Evolutionary conservation across 768 basidiomycete genomes (phyloP), one percentile per base, ranked within the genome.

Genomic region (Ramaria sp.): DNA sequence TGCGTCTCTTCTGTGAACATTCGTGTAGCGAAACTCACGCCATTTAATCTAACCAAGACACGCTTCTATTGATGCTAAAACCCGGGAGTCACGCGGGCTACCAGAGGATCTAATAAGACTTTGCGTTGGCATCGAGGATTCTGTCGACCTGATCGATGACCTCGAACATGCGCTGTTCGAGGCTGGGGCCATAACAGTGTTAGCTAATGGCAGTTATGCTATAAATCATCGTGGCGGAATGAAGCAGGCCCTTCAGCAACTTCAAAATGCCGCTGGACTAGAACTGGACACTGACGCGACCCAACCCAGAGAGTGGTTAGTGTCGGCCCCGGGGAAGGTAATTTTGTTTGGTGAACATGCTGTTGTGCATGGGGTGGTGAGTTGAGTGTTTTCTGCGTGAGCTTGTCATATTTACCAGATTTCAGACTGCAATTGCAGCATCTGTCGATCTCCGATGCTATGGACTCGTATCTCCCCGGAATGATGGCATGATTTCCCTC

Each of bases 261-360:
- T 90, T 43, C 79, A 79, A 0, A 37, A 47, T 12, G 12, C 54
- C 10, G 11, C 20, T 33, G 24, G 41, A 30, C 13, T 43, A 13
- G 41, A 13, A 13, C 11, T 22, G n/a, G 51, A 51, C 50, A 9
- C 19, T 46, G 48, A 42, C 33, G 33, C 9, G 7, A 27, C n/a
- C 41, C 59, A 60, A 42, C 57, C 45, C 49, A 64, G 53, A 27
- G 70, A 71, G 49, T 89, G 89, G 84, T 78, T 96, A 53, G 85
- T 97, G 58, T 93, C 91, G 57, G 92, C 96, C 2, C 96, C 96
- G 7, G 96, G 96, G 24, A 99, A 99, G 67, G 89, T 98, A 58
- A 98, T 99, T 62, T 70, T 99, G 60, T 99, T 98, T 62, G 96
- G 96, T 49, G 96, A 99, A 71, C 96, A 99, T 70, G 95, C 96